Percentiles rank a stretch among this genome's conserved stretches.
Conservation (phyloP, 2,329 filamentous ascomycete genomes). For the Paramyrothecium sp. region DNA sequence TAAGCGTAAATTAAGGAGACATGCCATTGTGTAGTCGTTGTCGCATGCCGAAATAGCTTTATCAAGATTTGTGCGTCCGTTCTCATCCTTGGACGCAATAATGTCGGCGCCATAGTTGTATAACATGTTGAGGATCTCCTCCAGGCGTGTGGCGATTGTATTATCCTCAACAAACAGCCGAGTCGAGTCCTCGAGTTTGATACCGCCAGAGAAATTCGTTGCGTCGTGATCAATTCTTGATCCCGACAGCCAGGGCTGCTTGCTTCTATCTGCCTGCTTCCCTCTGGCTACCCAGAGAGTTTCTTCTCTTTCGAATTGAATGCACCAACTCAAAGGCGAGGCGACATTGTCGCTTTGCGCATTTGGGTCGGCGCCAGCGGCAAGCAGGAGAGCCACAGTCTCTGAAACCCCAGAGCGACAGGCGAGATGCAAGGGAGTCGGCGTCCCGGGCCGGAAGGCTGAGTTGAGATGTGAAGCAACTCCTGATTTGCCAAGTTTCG, state of each 20-base stretch:
- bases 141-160: background rate
- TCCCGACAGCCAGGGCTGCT: background rate
- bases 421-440: slow-evolving; percentile 22
- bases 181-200: background rate
- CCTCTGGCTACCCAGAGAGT: background rate
- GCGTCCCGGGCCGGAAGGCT: background rate
- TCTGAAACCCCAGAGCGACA: slow-evolving; percentile 21
- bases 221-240: background rate
- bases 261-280: background rate
- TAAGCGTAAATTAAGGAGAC: no score
- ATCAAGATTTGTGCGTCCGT: background rate
- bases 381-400: slow-evolving; percentile 21
- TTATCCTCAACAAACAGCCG: background rate
- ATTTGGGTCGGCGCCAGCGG: slow-evolving; percentile 17
- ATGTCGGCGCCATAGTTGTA: no score
- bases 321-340: background rate
- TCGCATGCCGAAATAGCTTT: background rate
- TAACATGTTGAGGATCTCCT: no score
- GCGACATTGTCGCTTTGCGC: slow-evolving; percentile 1
- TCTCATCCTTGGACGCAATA: no score
- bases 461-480: background rate
- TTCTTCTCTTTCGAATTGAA: background rate
- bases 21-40: no score
- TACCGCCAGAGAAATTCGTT: background rate
- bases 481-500: background rate